These are phyloP conservation scores for Rhizopus microsporus DNA, from an alignment of 371 early-diverging fungal species.

Conservation along the genomic window DNA sequence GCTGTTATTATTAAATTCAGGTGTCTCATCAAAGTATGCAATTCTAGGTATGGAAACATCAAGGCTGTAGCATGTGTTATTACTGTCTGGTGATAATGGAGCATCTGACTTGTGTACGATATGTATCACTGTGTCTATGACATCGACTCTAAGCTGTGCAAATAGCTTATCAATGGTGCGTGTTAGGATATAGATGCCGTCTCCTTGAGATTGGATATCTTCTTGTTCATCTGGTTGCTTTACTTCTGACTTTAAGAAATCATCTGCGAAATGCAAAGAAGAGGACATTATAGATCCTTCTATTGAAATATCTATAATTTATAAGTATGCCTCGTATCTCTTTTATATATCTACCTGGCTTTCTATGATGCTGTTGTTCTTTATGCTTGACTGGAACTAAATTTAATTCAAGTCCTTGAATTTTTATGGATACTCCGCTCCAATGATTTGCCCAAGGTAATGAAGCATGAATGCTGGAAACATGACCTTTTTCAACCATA, in stretches of 20 bases:
- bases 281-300: slow-evolving; percentile 75
- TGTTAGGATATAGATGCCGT: slow-evolving; percentile 69
- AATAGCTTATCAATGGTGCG: slow-evolving; percentile 72
- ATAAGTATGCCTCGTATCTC: not conserved
- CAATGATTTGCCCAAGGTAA: slow-evolving; percentile 86
- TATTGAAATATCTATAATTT: slow-evolving; percentile 3
- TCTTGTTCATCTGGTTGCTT: slow-evolving; percentile 50
- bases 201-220: slow-evolving; percentile 36
- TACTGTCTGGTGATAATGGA: slow-evolving; percentile 21
- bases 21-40: slow-evolving; percentile 65
- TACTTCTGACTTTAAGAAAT: slow-evolving; percentile 74
- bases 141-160: slow-evolving; percentile 60
- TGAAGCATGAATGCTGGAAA: slow-evolving; percentile 70
- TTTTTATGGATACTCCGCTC: slow-evolving; percentile 72
- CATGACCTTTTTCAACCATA: slow-evolving; percentile 65
- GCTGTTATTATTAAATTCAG: slow-evolving; percentile 39
- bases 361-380: slow-evolving; percentile 1
- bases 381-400: slow-evolving; percentile 53
- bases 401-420: slow-evolving; percentile 72
- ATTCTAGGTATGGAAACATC: slow-evolving; percentile 60
- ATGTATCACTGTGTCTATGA: slow-evolving; percentile 55
- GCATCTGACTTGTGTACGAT: slow-evolving; percentile 54
- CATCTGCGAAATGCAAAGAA: slow-evolving; percentile 87
- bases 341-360: not conserved
- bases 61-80: slow-evolving; percentile 43